These are phyloP conservation scores for Yueomyces sp. DNA, from an alignment of 805 yeast species.

Conservation along the genomic window DNA sequence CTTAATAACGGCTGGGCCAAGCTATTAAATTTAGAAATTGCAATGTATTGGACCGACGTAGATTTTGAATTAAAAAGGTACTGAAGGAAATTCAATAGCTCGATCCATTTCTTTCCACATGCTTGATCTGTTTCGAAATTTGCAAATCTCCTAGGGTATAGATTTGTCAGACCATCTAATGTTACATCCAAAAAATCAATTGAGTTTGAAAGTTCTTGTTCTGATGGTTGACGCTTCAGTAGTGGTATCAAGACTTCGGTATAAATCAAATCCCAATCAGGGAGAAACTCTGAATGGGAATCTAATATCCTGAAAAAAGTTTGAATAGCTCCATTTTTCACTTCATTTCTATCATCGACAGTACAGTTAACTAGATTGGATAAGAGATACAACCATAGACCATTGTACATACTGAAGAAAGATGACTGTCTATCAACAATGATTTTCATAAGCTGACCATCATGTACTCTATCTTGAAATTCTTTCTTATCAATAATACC, in stretches of 20 bases:
- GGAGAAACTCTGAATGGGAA: slow-evolving; percentile 46
- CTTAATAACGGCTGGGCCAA: slow-evolving; percentile 34
- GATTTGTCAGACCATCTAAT: slow-evolving; percentile 49
- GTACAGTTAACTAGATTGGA: slow-evolving; percentile 50
- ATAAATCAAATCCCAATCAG: slow-evolving; percentile 60
- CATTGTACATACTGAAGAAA: slow-evolving; percentile 21
- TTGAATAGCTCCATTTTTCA: slow-evolving; percentile 79
- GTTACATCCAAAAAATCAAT: slow-evolving; percentile 51
- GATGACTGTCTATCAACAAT: slow-evolving; percentile 12
- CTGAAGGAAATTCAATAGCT: slow-evolving; percentile 37
- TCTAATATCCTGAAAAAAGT: slow-evolving; percentile 76
- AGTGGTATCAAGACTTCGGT: slow-evolving; percentile 45
- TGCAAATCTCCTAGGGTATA: slow-evolving; percentile 41
- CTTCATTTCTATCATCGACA: slow-evolving; percentile 57
- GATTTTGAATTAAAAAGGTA: slow-evolving; percentile 30
- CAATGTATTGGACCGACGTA: slow-evolving; percentile 31
- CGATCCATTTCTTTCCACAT: slow-evolving; percentile 37
- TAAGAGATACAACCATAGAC: slow-evolving; percentile 53
- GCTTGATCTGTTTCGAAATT: slow-evolving; percentile 14
- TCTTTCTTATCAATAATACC: slow-evolving; percentile 4
- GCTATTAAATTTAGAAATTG: slow-evolving; percentile 41
- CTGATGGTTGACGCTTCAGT: slow-evolving; percentile 20
- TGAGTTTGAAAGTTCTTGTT: slow-evolving; percentile 30
- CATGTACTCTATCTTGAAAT: slow-evolving; percentile 15
- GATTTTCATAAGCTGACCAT: slow-evolving; percentile 4